Evolutionary conservation across 345 rosid genomes (phyloP), one percentile per base, ranked within the genome.

Genomic region (Noccaea caerulescens): DNA sequence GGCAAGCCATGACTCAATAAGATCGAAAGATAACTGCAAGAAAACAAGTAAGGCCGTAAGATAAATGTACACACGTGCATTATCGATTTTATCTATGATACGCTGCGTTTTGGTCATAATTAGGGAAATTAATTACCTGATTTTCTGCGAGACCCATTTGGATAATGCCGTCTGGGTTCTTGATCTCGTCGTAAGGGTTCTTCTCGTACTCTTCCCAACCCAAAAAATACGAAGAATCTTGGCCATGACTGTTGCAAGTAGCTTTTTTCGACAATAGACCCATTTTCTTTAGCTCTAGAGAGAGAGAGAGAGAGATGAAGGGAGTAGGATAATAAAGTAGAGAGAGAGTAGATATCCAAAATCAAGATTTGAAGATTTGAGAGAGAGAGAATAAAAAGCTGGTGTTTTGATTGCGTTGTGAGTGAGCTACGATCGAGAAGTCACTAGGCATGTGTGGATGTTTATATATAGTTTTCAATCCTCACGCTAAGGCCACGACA

Each of bases 111-210:
- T 54, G 20, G 20, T 51, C 23, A 38, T 47, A 11, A 12, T 30
- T 37, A 27, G 4, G 47, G 13, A 23, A 34, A 11, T 43, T 38
- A 7, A 18, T 27, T 75, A 82, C 93, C 82, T 86, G 91, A 77
- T 87, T 89, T 69, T 89, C 96, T 44, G 96, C 96, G 18, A 89
- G 86, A 57, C 96, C 93, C 93, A 89, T 87, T 63, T 87, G 93
- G 62, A 89, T 87, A 62, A 89, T 87, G 41, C 96, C 96, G 11
- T 63, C 25, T 1, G 93, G 91, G 52, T 89, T 89, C 49, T 80
- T 83, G 68, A 77, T 75, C 33, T 78, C 77, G 30, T 89, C 88
- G 58, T 83, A 87, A 20, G 91, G 96, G 73, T 89, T 85, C 44
- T 87, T 89, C 72, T 89, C 93, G 47, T 87, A 87, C 36, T 87